Base-by-base conservation (phyloP, 2,329 filamentous ascomycete genomes). In the Emydomyces testavorans region DNA sequence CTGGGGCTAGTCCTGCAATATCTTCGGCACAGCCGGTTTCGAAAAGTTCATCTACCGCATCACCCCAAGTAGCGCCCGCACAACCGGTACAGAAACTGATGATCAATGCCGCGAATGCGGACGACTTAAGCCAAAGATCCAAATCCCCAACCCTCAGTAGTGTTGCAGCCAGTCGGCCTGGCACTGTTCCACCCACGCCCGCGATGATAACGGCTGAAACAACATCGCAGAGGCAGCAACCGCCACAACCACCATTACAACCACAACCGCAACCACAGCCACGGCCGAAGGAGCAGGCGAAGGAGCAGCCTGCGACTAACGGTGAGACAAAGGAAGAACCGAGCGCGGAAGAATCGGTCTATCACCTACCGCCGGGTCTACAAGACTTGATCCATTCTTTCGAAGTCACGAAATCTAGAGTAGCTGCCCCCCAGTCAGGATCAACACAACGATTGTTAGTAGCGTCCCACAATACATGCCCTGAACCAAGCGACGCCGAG, bases 301-400 rank as follows among this genome's bases (percentile, higher is more conserved):
- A 40, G 43, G 51, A 47, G 41, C 45, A 18, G 10, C 28, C 45
- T 40, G 15, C 21, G 5, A 29, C 10, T 15, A 79, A 80, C 54
- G 75, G 76, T 20, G 73, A 77, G 43, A 51, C 62, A 15, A 71
- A 72, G 56, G 69, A 68, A 43, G 71, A 73, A 26, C 57, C 68
- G n/a, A 71, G 74, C 48, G 68, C 69, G 16, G 82, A 86, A 51
- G 85, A 95, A 66, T 92, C 85, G 10, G 83, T 95, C 57, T 98
- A 90, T 65, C 89, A 96, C 64, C 77, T 98, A 31, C 92, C 92
- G 3, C 79, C 88, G 5, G 87, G 85, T 24, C 71, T 98, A 46
- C 85, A 88, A 60, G 92, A 98, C 62, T 73, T 98, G 28, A 78
- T 96, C 15, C 86, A 94, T 50, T 88, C 89, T 0, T 95, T 89